Evolutionary conservation across 164 flowering plant genomes (phyloP), one percentile per base, ranked within the genome.

Genomic region (Vitis vinifera): DNA sequence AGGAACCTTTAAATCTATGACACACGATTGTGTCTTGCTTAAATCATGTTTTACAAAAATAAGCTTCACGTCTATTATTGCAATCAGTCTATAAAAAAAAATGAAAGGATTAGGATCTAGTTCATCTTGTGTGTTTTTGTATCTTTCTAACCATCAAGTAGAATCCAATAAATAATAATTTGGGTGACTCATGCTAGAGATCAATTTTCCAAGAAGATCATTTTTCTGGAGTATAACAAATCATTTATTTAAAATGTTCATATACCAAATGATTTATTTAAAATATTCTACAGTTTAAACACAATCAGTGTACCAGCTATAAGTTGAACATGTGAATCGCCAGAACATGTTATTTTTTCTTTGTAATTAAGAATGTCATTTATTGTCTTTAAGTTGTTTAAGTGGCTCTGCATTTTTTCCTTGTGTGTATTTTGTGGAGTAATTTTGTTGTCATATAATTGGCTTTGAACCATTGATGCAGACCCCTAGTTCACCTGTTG

Each of bases 401-500:
- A 13, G 13, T 23, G 56, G 17, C 15, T 51, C 55, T 3, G 9
- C 11, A 55, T 14, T 62, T 70, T 55, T 10, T 14, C 3, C 48
- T 1, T 63, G 44, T 19, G 58, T 61, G 56, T 55, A 52, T 50
- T 60, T 68, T 65, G 31, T 68, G 56, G 9, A 59, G 44, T 44
- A 30, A 31, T 53, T 60, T 55, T 62, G 52, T 57, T 66, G 59
- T 71, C 51, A 31, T 51, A 11, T 61, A 60, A 68, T 66, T 44
- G 51, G 55, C 50, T 11, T 63, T 65, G 16, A 51, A 59, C 65
- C 31, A 64, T 65, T 70, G 57, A 49, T 85, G 90, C 90, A 95
- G 99, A 95, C 97, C 30, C 98, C 99, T 67, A 79, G 78, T 65
- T 91, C 98, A 68, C 98, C 98, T 69, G 66, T 91, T 68, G 88